These are phyloP conservation scores for Penicillium sp. DNA, from an alignment of 2,329 filamentous ascomycete species.

Conservation along the genomic window DNA sequence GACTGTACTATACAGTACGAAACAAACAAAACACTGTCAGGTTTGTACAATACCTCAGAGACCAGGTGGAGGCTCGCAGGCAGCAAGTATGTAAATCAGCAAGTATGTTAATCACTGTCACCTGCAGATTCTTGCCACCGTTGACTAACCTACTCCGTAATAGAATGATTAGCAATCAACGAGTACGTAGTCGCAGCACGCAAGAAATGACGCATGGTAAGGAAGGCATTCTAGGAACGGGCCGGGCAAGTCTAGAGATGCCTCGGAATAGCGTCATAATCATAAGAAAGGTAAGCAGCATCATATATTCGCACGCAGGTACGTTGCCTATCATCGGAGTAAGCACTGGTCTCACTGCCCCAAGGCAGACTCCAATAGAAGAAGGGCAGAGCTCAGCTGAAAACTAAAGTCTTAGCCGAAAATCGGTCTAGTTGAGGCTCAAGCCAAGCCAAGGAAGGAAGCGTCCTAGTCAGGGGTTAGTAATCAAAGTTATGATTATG, in stretches of 20 bases:
- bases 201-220: background rate
- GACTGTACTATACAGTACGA: no score
- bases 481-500: no score
- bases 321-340: background rate
- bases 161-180: background rate
- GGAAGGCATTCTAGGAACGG: background rate
- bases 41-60: background rate
- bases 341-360: background rate
- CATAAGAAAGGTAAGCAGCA: no score
- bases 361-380: background rate
- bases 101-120: background rate
- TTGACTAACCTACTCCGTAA: background rate
- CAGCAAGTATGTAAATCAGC: background rate
- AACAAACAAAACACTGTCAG: no score
- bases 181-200: background rate
- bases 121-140: background rate
- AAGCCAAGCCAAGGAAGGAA: background rate
- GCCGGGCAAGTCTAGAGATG: background rate
- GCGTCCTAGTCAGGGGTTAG: background rate
- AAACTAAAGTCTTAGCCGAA: background rate
- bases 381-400: conserved; percentile 6
- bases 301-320: no score
- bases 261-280: no score
- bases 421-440: background rate
- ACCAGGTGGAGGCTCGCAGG: background rate